Base-by-base conservation (phyloP, 2,329 filamentous ascomycete species). In the Colletotrichum tropicale region DNA sequence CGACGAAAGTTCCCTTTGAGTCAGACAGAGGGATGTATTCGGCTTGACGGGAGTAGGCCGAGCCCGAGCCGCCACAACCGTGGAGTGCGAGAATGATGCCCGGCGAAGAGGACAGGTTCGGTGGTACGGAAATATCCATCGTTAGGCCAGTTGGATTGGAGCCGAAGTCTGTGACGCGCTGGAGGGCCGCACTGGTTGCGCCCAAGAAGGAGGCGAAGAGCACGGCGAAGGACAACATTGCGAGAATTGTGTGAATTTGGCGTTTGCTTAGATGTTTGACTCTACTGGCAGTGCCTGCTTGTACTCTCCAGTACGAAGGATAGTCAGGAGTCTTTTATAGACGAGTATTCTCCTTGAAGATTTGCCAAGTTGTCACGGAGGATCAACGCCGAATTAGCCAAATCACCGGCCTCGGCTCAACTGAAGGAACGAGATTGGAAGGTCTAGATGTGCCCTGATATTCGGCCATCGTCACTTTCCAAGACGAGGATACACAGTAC, bases 1-100 rank as follows among this genome's bases (percentile, higher is more conserved):
- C 62, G 65, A 91, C 88, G 81, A 88, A 89, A 10, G 30, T 74
- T 21, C 87, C 86, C 64, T 87, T 83, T 21, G 81, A 77, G 58
- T 89, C 88, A 4, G 88, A 86, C 24, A 58, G 56, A 3, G 77
- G n/a, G 8, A 71, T 67, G 26, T 76, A 75, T 18, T 75, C 55
- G 10, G 69, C 72, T n/a, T 72, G 67, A 21, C 66, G 55, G 55
- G 64, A 38, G 61, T 77, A 76, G 30, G 15, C 65, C 16, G 60
- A 66, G 16, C 75, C 77, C 3, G 69, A 73, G 72, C 77, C 77
- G 34, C 77, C 77, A n/a, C 77, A 78, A 38, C 52, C 65, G 64
- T 77, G 77, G 24, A 77, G 72, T 21, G 76, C 74, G 48, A 76
- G 76, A 36, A 77, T 16, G 18, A 77, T 70, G 34, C 70, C 76